phyloP scores from a whole-genome alignment of 1,284 basidiomycete genomes.

The Apiotrichum gracile region DNA sequence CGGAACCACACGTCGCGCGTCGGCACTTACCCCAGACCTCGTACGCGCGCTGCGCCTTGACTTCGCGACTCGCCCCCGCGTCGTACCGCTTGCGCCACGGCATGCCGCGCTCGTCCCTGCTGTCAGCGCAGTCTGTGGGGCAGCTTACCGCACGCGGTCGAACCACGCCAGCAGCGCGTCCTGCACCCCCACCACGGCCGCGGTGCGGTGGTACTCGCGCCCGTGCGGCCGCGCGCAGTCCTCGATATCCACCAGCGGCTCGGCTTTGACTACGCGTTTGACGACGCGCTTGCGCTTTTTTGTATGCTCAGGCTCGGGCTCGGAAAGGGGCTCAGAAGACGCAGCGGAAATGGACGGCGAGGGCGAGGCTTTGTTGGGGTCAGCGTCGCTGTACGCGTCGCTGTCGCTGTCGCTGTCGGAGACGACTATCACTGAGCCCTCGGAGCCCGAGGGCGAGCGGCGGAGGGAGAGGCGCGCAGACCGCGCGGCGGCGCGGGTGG shows the following conservation, averaged over 20 bases:
- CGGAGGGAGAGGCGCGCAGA: too few relatives aligned
- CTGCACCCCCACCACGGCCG: constrained; percentile 18
- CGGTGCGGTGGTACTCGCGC: constrained; percentile 26
- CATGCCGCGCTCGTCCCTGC: constrained; percentile 44
- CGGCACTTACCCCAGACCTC: constrained; percentile 32
- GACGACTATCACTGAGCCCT: neutral
- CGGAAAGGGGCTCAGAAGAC: neutral
- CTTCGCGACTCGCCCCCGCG: constrained; percentile 20
- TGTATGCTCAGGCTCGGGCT: neutral
- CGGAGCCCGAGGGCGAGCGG: neutral
- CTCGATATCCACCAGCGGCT: constrained; percentile 7
- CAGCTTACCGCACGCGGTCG: constrained; percentile 36
- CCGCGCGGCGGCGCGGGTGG: constrained; percentile 3
- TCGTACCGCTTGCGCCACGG: constrained; percentile 46
- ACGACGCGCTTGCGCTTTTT: neutral
- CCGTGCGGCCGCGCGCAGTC: constrained; percentile 24
- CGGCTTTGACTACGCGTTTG: neutral
- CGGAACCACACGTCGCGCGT: neutral
- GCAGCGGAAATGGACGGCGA: neutral
- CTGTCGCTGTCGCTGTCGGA: neutral
- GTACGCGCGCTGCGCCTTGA: constrained; percentile 46
- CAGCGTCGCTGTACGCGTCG: neutral
- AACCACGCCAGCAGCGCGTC: constrained; percentile 43
- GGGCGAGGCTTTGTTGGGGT: too few relatives aligned
- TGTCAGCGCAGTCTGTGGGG: neutral